phyloP scores from a whole-genome alignment of 1,139 yeast species.

The Sugiyamaella grinbergsii region DNA sequence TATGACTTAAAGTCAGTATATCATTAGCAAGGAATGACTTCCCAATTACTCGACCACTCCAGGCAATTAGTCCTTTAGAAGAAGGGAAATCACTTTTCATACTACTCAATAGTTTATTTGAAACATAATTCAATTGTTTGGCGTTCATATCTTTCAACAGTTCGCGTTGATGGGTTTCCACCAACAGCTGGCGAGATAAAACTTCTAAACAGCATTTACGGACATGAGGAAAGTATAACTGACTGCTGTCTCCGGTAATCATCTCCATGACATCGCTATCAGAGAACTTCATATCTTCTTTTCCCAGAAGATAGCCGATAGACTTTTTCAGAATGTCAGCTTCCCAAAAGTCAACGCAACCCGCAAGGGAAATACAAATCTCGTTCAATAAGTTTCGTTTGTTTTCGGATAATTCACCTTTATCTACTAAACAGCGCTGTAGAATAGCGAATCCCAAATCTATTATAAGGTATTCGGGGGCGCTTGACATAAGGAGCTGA shows the following conservation, averaged over 20 bases:
- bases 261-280: conserved; percentile 1
- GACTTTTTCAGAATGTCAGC: conserved; percentile 13
- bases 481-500: conserved; percentile 20
- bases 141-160: background rate
- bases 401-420: background rate
- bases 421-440: background rate
- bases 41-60: conserved; percentile 14
- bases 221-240: conserved; percentile 9
- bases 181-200: conserved; percentile 6
- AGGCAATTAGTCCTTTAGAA: background rate
- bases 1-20: background rate
- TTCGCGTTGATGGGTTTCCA: background rate
- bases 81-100: conserved; percentile 6
- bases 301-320: conserved; percentile 1
- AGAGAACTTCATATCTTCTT: background rate
- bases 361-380: background rate
- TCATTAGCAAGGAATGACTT: conserved; percentile 15
- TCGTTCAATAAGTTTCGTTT: background rate
- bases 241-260: conserved; percentile 8
- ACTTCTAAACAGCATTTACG: conserved; percentile 12
- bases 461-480: conserved; percentile 10
- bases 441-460: conserved; percentile 13
- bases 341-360: conserved; percentile 12
- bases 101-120: background rate
- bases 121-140: background rate